Evolutionary conservation across 2,329 filamentous ascomycete genomes (phyloP), one percentile per base, ranked within the genome.

Genomic region (Alternaria incomplexa): DNA sequence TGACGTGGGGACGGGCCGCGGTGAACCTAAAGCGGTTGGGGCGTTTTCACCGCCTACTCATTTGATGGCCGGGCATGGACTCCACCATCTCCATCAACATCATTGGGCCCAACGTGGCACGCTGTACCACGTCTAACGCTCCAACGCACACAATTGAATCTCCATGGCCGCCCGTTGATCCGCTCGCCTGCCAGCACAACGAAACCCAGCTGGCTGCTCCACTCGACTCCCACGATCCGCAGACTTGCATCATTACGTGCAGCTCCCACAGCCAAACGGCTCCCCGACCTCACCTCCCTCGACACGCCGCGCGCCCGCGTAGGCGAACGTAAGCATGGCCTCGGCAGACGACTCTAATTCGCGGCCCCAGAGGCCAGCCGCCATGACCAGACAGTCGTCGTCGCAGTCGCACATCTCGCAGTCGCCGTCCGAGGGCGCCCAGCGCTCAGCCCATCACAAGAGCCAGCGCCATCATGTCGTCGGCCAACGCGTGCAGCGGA

Each of bases 391-490:
- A 52, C 76, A 80, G 69, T 78, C 78, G 53, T 80, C 77, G 9
- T 78, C 78, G 61, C 73, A 79, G 58, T 74, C 72, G 68, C 72
- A 79, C 63, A 64, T 77, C 4, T 80, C 78, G 62, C 79, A 80
- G 65, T 80, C 79, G 60, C 77, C 79, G 17, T 76, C 75, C 55
- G 78, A 81, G 58, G 62, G 66, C 54, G 67, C 70, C 62, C 69
- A 69, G 51, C 67, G 70, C 61, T 59, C 73, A 56, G 64, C 67
- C 10, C 68, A 72, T 61, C 74, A 74, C 62, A 80, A 81, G 63
- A 71, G 70, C 53, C 73, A 73, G 69, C 77, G 78, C 68, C 75
- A 78, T 68, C 79, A 81, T 73, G 78, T 81, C 65, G 80, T 81
- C 45, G 79, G 78, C 71, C 73, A 76, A 59, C 79, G 80, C 72